phyloP scores from a whole-genome alignment of 2,329 filamentous ascomycete genomes.

The Alternaria novae-zelandiae region DNA sequence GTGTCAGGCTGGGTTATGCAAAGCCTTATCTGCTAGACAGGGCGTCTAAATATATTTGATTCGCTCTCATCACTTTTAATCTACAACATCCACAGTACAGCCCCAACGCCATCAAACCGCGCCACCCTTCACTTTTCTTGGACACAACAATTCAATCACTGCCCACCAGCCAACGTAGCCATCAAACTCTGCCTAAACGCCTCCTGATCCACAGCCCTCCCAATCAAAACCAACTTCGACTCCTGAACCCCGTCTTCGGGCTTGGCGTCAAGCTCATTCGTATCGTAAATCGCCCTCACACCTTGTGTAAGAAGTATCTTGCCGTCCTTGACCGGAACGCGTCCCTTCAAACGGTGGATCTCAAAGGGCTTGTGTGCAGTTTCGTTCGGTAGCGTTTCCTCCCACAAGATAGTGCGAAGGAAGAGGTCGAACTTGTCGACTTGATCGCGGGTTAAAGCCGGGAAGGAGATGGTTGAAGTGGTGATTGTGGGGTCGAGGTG shows the following conservation, averaged over 20 bases:
- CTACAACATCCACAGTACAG: neutral
- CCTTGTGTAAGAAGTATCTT: constrained; percentile 82
- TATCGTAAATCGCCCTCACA: constrained; percentile 91
- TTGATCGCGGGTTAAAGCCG: constrained; percentile 63
- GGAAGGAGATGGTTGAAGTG: constrained; percentile 75
- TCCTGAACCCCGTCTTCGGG: neutral
- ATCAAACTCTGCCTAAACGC: constrained; percentile 20
- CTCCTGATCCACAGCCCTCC: constrained; percentile 34
- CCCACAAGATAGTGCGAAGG: constrained; percentile 86
- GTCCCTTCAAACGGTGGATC: constrained; percentile 87
- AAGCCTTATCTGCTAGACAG: neutral
- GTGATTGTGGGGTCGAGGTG: constrained; percentile 90
- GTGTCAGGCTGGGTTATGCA: neutral
- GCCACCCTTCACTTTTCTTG: neutral
- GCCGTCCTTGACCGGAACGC: constrained; percentile 70
- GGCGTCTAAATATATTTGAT: neutral
- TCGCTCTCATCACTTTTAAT: neutral
- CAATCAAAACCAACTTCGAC: constrained; percentile 44
- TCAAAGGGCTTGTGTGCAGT: constrained; percentile 63
- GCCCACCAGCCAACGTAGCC: neutral
- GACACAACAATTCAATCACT: neutral
- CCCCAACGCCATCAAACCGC: neutral
- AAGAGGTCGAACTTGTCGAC: constrained; percentile 75
- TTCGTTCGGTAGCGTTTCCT: constrained; percentile 63
- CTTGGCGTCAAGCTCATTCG: constrained; percentile 65